Percentiles rank a stretch among this genome's conserved stretches.
phyloP scores from a whole-genome alignment of 345 rosid species.

The Nasturtium officinale region DNA sequence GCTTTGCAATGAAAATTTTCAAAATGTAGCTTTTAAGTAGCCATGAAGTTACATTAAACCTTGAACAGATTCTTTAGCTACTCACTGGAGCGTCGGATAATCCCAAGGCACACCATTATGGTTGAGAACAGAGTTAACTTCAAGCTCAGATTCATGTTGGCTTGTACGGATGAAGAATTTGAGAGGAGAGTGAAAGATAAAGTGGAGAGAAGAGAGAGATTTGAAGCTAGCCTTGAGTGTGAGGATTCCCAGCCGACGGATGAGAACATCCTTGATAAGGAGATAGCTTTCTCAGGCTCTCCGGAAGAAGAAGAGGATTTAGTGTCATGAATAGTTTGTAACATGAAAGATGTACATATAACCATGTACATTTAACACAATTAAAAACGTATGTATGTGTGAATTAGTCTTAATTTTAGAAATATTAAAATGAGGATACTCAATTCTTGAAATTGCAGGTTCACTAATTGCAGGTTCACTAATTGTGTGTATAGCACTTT shows the following conservation, averaged over 20 bases:
- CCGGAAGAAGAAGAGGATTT: constrained; percentile 3
- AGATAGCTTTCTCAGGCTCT: constrained; percentile 18
- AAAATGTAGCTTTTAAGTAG: background rate
- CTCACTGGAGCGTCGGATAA: constrained; percentile 76
- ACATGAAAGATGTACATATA: constrained; percentile 28
- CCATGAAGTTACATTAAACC: background rate
- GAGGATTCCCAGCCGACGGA: constrained; percentile 24
- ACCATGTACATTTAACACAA: constrained; percentile 4
- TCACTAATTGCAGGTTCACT: no score
- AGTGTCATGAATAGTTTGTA: constrained; percentile 3
- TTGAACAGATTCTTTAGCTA: constrained; percentile 82
- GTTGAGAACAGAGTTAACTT: constrained; percentile 76
- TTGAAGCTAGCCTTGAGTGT: constrained; percentile 51
- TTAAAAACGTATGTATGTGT: background rate
- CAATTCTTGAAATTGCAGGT: constrained; percentile 3
- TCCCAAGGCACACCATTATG: constrained; percentile 73
- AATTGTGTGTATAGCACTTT: background rate
- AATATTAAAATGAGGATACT: background rate
- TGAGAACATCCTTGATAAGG: constrained; percentile 2
- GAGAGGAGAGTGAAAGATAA: constrained; percentile 57
- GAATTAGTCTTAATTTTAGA: constrained; percentile 1
- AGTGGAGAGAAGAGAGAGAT: constrained; percentile 63
- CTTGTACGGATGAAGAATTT: constrained; percentile 70
- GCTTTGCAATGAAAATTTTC: no score
- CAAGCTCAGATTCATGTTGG: constrained; percentile 77